Percentiles rank a stretch among this genome's conserved stretches.
These are phyloP conservation scores for Wickerhamiella pararugosa DNA, from an alignment of 1,139 yeast species.

Conservation along the genomic window DNA sequence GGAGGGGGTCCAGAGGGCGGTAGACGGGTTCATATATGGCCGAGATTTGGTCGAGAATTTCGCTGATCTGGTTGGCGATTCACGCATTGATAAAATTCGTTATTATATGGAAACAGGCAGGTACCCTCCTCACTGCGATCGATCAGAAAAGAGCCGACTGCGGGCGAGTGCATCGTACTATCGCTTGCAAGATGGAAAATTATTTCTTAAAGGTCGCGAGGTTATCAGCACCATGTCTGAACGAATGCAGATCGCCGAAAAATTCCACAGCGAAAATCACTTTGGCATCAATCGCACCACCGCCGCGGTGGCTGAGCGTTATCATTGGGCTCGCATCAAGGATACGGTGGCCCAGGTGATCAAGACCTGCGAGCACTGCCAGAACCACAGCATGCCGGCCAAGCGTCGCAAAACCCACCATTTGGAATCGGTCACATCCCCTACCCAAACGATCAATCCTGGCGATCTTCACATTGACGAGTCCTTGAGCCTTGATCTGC, in stretches of 20 bases:
- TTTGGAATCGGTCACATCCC: too few species aligned
- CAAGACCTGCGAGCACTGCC: slow-evolving; percentile 36
- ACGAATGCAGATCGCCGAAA: slow-evolving; percentile 64
- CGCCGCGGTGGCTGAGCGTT: slow-evolving; percentile 56
- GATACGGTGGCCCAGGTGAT: slow-evolving; percentile 75
- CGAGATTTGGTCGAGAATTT: slow-evolving; percentile 26
- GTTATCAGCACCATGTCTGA: slow-evolving; percentile 62
- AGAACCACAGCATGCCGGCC: background rate
- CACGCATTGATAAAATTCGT: slow-evolving; percentile 62
- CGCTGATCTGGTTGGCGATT: slow-evolving; percentile 39
- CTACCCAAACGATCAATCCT: slow-evolving; percentile 24
- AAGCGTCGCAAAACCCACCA: background rate
- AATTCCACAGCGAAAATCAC: slow-evolving; percentile 52
- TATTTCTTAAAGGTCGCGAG: slow-evolving; percentile 65
- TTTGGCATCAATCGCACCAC: slow-evolving; percentile 90
- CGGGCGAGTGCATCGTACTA: slow-evolving; percentile 76
- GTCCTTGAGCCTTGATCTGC: background rate
- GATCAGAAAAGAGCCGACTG: slow-evolving; percentile 72
- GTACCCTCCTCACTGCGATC: slow-evolving; percentile 70
- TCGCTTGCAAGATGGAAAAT: slow-evolving; percentile 49
- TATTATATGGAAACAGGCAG: slow-evolving; percentile 70
- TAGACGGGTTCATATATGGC: slow-evolving; percentile 70
- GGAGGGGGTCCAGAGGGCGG: slow-evolving; percentile 69
- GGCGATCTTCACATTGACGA: slow-evolving; percentile 45
- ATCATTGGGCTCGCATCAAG: slow-evolving; percentile 85